A percentile compares a stretch with the other conserved stretches of the same genome.
Conservation (phyloP, 2,329 filamentous ascomycete species). For the Apiospora saccharicola region DNA sequence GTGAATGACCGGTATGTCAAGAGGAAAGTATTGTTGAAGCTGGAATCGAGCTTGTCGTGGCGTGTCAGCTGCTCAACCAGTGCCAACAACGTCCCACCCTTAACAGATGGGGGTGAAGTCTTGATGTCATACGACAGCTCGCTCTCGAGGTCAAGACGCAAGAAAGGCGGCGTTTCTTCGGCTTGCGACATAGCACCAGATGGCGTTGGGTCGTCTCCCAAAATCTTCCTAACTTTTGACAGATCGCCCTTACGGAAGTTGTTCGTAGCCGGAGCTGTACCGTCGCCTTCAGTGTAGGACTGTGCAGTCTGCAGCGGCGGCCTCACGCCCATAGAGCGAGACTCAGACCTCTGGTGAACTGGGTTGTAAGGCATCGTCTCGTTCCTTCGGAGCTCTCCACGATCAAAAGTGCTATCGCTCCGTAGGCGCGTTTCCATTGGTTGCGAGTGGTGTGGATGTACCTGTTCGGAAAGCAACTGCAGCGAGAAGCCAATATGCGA, state of each 20-base stretch:
- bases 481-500: constrained; percentile 88
- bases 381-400: constrained; percentile 61
- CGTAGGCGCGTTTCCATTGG: constrained; percentile 38
- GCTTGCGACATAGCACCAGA: constrained; percentile 55
- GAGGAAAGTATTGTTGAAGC: constrained; percentile 97
- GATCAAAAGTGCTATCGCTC: constrained; percentile 50
- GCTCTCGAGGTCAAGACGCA: constrained; percentile 85
- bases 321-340: constrained; percentile 52
- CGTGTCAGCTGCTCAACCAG: constrained; percentile 94
- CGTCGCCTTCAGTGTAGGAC: constrained; percentile 70
- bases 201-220: constrained; percentile 69
- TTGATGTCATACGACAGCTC: constrained; percentile 93
- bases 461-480: constrained; percentile 84
- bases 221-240: constrained; percentile 71
- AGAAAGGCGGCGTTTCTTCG: constrained; percentile 83
- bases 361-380: constrained; percentile 65
- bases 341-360: constrained; percentile 64
- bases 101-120: constrained; percentile 75
- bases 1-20: constrained; percentile 97
- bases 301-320: constrained; percentile 62
- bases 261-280: constrained; percentile 45
- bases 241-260: constrained; percentile 66
- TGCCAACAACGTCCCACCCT: constrained; percentile 87
- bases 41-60: constrained; percentile 93
- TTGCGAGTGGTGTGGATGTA: constrained; percentile 61